Evolutionary conservation across 2,329 filamentous ascomycete species (phyloP), one percentile per base, ranked within the genome.

Genomic region (Aspergillus fumigatus): DNA sequence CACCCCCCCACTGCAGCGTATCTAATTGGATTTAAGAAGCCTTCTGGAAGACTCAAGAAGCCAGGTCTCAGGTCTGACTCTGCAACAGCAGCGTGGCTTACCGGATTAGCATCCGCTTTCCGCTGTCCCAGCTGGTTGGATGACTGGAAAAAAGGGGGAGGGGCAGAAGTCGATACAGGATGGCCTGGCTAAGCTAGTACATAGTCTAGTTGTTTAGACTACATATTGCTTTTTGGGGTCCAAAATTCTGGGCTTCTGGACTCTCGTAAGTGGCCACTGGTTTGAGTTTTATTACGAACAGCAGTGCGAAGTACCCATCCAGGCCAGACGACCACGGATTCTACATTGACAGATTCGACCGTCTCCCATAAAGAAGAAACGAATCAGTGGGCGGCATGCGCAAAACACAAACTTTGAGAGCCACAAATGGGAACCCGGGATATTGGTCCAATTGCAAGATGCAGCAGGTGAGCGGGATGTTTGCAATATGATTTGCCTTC

Each of bases 141-240:
- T 52, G 17, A 6, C 29, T 51, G 56, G 53, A 53, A 58, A 59
- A 56, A 53, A 57, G 56, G 59, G 56, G 59, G 59, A 56, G 60
- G 48, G 38, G 38, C 25, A 26, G 19, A 47, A 7, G 21, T 23
- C 9, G 21, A 23, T 23, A 9, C 21, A 45, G 19, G n/a, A 45
- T 45, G 21, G 14, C 14, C 32, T 17, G 32, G 32, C 4, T 35
- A 9, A 21, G 21, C 21, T 45, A 19, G 19, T 45, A 23, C 21
- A 23, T 23, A 14, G 40, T n/a, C n/a, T n/a, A 7, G 41, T 23
- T 23, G 4, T 45, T 45, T 23, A 19, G 21, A 19, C 10, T 45
- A 45, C 21, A 19, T 45, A 10, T 45, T 45, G n/a, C 41, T 45
- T 45, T 45, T 45, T 45, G 6, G 21, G n/a, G 5, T 38, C 4